Evolutionary conservation across 805 yeast genomes (phyloP).

Genomic region (Nakazawaea ambrosiae): DNA sequence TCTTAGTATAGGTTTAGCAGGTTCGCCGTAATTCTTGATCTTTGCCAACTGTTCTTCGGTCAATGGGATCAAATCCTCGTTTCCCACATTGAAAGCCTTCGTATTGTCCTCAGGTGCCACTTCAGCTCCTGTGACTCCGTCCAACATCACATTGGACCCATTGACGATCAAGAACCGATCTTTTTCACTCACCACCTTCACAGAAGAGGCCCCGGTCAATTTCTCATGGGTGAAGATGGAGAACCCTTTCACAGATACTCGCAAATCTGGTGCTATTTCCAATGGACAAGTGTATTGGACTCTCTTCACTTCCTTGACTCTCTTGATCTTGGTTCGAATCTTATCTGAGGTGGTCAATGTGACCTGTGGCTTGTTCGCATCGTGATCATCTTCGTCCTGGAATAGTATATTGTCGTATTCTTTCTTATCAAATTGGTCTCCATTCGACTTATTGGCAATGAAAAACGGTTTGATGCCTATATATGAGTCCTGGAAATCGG

Average conservation of each 20-base stretch:
- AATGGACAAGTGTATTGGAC: conserved; percentile 57
- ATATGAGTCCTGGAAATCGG: conserved; percentile 48
- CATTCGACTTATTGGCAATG: conserved; percentile 18
- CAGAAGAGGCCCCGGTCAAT: conserved; percentile 31
- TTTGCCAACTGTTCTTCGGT: conserved; percentile 28
- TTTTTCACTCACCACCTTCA: conserved; percentile 46
- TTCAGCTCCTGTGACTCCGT: conserved; percentile 36
- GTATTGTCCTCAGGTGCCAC: conserved; percentile 22
- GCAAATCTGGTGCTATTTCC: conserved; percentile 45
- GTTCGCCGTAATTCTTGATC: conserved; percentile 26
- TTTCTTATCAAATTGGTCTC: conserved; percentile 34
- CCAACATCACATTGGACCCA: conserved; percentile 31
- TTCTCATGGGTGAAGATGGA: conserved; percentile 51
- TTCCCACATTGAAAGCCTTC: conserved; percentile 38
- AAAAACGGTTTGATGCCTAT: conserved; percentile 62
- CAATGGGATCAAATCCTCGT: conserved; percentile 32
- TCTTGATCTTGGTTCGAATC: conserved; percentile 41
- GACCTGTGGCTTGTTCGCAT: conserved; percentile 25
- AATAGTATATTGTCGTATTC: conserved; percentile 48
- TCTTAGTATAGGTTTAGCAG: conserved; percentile 44
- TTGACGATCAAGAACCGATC: conserved; percentile 47
- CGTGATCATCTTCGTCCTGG: conserved; percentile 11
- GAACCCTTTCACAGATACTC: conserved; percentile 68
- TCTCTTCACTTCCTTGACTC: conserved; percentile 57
- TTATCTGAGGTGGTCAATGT: conserved; percentile 33